These are phyloP conservation scores for Lepidium aucheri DNA, from an alignment of 345 rosid genomes.

Conservation along the genomic window DNA sequence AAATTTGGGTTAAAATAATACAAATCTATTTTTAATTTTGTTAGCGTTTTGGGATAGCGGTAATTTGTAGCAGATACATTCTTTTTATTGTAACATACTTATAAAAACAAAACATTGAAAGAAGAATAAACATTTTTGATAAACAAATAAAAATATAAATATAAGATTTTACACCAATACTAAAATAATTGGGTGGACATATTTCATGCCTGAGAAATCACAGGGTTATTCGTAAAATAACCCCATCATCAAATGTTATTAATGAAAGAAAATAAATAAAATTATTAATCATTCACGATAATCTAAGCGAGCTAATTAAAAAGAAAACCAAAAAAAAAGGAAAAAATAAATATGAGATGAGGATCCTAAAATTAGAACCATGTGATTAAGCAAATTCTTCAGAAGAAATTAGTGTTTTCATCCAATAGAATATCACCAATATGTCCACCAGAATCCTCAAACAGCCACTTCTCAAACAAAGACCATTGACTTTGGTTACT, in stretches of 20 bases:
- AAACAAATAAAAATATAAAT: not conserved
- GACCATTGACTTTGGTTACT: slow-evolving; percentile 37
- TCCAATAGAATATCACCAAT: slow-evolving; percentile 40
- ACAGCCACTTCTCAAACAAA: slow-evolving; percentile 64
- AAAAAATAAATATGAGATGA: slow-evolving; percentile 10
- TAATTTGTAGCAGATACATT: not conserved
- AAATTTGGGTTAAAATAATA: too few relatives aligned
- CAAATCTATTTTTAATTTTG: not conserved
- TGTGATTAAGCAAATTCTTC: slow-evolving; percentile 11
- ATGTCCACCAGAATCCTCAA: slow-evolving; percentile 48
- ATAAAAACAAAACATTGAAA: not conserved
- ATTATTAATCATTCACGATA: slow-evolving; percentile 9
- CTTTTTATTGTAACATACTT: not conserved
- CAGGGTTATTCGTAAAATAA: not conserved
- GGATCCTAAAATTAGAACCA: slow-evolving; percentile 11
- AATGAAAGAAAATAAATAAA: slow-evolving; percentile 6
- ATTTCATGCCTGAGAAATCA: not conserved
- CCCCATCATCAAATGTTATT: not conserved
- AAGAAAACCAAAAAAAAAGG: not conserved
- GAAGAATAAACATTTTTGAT: not conserved
- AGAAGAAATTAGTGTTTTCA: slow-evolving; percentile 38
- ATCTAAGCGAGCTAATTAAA: slow-evolving; percentile 12
- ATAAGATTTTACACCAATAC: not conserved
- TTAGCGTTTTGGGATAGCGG: not conserved
- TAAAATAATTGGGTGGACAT: slow-evolving; percentile 8